Conservation (phyloP, 768 basidiomycete genomes). For the Lactarius hengduanensis region DNA sequence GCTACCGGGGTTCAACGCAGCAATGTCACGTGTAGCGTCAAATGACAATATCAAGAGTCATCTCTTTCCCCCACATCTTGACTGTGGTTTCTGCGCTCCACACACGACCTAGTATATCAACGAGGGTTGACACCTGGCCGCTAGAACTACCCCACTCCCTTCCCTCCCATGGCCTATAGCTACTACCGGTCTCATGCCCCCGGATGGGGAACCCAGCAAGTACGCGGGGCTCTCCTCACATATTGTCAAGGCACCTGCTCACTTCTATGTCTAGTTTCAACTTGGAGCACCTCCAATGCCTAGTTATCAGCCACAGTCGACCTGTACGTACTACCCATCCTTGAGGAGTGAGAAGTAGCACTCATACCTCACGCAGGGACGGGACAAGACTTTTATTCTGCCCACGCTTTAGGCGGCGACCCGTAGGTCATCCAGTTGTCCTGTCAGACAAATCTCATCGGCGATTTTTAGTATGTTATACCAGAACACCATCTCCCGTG, state of each 20-base stretch:
- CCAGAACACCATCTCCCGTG: slow-evolving; percentile 39
- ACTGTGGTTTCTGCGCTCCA: slow-evolving; percentile 3
- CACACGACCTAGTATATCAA: neutral
- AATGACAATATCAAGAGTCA: neutral
- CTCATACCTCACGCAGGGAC: slow-evolving; percentile 45
- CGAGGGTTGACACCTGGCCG: neutral
- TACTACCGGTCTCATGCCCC: slow-evolving; percentile 44
- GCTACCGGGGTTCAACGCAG: neutral
- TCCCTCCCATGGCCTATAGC: slow-evolving; percentile 44
- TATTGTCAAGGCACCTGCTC: neutral
- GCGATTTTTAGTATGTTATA: slow-evolving; percentile 36
- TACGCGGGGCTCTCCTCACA: slow-evolving; percentile 28
- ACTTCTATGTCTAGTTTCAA: slow-evolving; percentile 21
- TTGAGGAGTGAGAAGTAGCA: slow-evolving; percentile 1
- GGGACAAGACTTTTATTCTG: slow-evolving; percentile 61
- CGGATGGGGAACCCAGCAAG: slow-evolving; percentile 50
- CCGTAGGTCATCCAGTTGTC: slow-evolving; percentile 43
- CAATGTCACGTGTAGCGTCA: neutral
- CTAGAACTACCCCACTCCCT: slow-evolving; percentile 8
- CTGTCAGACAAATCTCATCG: neutral
- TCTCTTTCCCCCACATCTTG: neutral
- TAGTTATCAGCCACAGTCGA: slow-evolving; percentile 43
- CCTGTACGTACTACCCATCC: slow-evolving; percentile 35
- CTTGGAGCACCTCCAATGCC: slow-evolving; percentile 25
- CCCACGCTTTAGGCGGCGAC: slow-evolving; percentile 56